These are phyloP conservation scores for Xylariaceae sp. DNA, from an alignment of 2,329 filamentous ascomycete genomes.

Conservation along the genomic window DNA sequence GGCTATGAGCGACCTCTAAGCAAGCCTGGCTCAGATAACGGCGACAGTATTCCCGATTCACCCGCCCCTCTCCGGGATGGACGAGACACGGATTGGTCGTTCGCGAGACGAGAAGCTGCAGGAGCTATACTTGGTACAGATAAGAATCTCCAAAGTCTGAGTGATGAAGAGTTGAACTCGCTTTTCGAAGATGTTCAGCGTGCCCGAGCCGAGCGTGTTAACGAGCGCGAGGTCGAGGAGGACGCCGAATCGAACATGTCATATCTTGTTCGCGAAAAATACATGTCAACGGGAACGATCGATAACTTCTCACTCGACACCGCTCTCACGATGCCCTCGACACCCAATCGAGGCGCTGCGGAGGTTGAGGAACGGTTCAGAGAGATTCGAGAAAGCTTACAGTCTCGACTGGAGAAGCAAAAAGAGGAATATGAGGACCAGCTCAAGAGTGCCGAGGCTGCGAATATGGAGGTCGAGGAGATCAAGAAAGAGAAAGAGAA, in stretches of 20 bases:
- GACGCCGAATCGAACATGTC: constrained; percentile 86
- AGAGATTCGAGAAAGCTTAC: constrained; percentile 75
- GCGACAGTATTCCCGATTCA: constrained; percentile 73
- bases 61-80: constrained; percentile 65
- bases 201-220: constrained; percentile 71
- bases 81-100: constrained; percentile 89
- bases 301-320: constrained; percentile 97
- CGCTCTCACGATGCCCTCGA: constrained; percentile 87
- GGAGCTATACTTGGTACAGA: constrained; percentile 83
- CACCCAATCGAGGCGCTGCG: constrained; percentile 60
- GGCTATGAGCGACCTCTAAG: constrained; percentile 78
- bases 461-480: constrained; percentile 74
- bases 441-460: constrained; percentile 67
- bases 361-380: constrained; percentile 72
- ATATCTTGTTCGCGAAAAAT: constrained; percentile 86
- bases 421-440: constrained; percentile 78
- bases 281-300: constrained; percentile 87
- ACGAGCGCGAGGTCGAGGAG: constrained; percentile 72
- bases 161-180: constrained; percentile 88
- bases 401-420: constrained; percentile 73
- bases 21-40: constrained; percentile 70
- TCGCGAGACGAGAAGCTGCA: constrained; percentile 89
- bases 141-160: constrained; percentile 83
- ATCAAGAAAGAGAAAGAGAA: constrained; percentile 74
- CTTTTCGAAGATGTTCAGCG: constrained; percentile 92